Conservation (phyloP, 371 early-diverging fungal species). For the Mucor saturninus region DNA sequence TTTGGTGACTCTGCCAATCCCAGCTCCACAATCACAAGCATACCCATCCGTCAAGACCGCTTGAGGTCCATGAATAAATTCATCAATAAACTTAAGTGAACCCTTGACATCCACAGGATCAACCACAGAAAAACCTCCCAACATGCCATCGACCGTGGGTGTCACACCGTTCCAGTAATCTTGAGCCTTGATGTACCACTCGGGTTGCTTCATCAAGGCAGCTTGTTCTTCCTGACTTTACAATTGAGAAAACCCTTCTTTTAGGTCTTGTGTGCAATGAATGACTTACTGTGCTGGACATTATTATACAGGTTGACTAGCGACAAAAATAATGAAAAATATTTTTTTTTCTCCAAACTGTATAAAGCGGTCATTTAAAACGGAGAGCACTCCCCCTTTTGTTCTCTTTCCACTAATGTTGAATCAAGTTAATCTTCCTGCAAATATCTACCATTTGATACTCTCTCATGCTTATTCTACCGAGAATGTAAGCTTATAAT, state of each 20-base stretch:
- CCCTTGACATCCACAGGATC: constrained; percentile 77
- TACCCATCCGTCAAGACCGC: constrained; percentile 34
- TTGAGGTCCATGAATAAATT: constrained; percentile 49
- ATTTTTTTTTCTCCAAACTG: no score
- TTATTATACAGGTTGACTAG: no score
- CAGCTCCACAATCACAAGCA: constrained; percentile 90
- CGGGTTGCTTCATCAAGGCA: constrained; percentile 37
- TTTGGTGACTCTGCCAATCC: constrained; percentile 94
- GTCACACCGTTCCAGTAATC: constrained; percentile 81
- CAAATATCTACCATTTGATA: constrained; percentile 55
- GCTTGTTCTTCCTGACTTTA: constrained; percentile 7
- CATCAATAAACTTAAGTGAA: constrained; percentile 71
- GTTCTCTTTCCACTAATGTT: constrained; percentile 22
- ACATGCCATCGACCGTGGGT: constrained; percentile 85
- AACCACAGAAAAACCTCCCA: constrained; percentile 83
- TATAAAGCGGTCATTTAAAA: no score
- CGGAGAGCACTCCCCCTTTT: no score
- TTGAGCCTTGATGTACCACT: constrained; percentile 89
- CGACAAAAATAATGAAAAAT: not conserved
- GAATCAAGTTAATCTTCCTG: constrained; percentile 46
- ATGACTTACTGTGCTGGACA: no score
- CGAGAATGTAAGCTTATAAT: constrained; percentile 48
- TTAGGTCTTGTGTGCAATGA: no score
- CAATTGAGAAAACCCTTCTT: not conserved
- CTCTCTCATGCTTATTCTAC: constrained; percentile 62